Evolutionary conservation across 768 basidiomycete species (phyloP), one percentile per base, ranked within the genome.

Genomic region (Pleurotus citrinopileatus): DNA sequence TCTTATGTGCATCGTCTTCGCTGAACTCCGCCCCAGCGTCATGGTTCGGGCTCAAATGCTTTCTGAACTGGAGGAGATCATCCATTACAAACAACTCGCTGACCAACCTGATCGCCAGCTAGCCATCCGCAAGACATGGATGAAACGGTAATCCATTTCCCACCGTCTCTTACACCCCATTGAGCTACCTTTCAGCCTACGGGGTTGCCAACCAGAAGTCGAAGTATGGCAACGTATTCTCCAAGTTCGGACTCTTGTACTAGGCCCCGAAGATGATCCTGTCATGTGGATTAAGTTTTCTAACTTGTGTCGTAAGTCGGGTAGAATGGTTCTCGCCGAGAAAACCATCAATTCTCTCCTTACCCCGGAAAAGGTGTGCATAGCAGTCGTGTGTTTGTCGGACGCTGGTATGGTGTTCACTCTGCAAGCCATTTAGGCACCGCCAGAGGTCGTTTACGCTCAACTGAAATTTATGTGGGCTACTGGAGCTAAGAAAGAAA

Each of bases 251-350:
- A 93, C 95, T 0, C 78, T 98, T 50, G 94, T 99, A 19, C 76
- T 98, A 23, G 90, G 84, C 40, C 96, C 97, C 0, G 91, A 91
- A 59, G 94, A 97, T 58, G 94, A 98, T 65, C 92, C 91, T 40
- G 82, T 90, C 42, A 98, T 97, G 86, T 98, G 95, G 94, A 97
- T 99, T 70, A 94, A 97, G 70, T 98, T 99, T 64, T 93, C 96
- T 2, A 98, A 99, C 63, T 75, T 98, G 1, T 98, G 97, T 65
- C 91, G 97, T 48, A 96, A 96, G 71, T 90, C 84, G 15, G 94
- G 96, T 46, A 85, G 97, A 4, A 91, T 98, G 82, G 80, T 82
- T n/a, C 73, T 99, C 46, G 95, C 96, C 0, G 94, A 98, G 61
- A 98, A 98, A 73, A 97, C 96, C 0, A 89, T 99, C 63, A 91